phyloP scores from a whole-genome alignment of 1,284 basidiomycete species.

The Sanghuangporus weigelae region DNA sequence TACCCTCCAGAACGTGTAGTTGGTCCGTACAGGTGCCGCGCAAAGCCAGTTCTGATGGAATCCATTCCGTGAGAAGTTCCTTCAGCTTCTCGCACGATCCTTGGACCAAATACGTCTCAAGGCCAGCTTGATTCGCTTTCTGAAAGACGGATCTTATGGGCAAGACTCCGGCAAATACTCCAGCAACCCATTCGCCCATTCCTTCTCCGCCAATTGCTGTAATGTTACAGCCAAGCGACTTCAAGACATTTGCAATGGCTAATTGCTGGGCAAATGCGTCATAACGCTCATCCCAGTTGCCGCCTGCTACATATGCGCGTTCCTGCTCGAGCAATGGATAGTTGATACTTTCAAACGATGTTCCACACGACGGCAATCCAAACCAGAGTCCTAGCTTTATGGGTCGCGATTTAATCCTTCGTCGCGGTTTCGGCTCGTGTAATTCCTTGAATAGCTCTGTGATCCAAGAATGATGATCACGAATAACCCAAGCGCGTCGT shows the following conservation, averaged over 20 bases:
- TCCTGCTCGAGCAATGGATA: background rate
- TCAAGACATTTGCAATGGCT: background rate
- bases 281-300: background rate
- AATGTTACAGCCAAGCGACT: background rate
- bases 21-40: background rate
- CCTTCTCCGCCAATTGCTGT: conserved; percentile 7
- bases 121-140: background rate
- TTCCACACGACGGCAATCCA: background rate
- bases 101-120: background rate
- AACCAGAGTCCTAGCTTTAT: conserved; percentile 6
- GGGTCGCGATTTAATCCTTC: background rate
- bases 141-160: background rate
- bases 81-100: background rate
- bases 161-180: conserved; percentile 3
- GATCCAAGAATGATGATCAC: background rate
- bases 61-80: background rate
- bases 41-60: background rate
- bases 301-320: background rate
- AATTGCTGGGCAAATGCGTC: background rate
- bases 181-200: conserved; percentile 1
- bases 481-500: conserved; percentile 9
- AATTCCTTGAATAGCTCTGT: background rate
- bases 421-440: background rate
- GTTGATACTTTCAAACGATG: background rate
- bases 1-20: background rate